Evolutionary conservation across 306 rosid species (phyloP), one percentile per base, ranked within the genome.

Genomic region (Quercus robur): DNA sequence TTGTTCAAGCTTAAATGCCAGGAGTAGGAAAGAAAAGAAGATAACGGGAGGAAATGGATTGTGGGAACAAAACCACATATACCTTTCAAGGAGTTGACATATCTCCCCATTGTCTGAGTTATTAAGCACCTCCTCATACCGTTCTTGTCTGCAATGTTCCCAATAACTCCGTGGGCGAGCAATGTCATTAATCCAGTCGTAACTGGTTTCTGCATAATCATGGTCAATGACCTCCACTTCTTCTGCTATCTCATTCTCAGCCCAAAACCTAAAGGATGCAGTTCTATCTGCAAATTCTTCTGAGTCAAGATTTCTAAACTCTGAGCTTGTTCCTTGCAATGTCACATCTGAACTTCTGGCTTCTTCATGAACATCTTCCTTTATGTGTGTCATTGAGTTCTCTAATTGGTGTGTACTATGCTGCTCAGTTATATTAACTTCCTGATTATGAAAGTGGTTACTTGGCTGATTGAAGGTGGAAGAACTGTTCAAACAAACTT

Each of bases 111-210:
- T 95, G 13, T 78, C 86, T 12, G 97, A 92, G 52, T 77, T 81
- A 76, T 81, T 81, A 11, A 87, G 98, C 91, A 95, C 89, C 90
- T 95, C 90, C 70, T 49, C 86, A 77, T 95, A 95, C 97, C 99
- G 92, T 54, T 82, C 85, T 88, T 91, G 82, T 85, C 99, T 86
- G 10, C 81, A 86, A 59, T 83, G 88, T 87, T 95, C 99, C 99
- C 99, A 95, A 26, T 89, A 90, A 79, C 98, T 91, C 44, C 89
- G 86, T 6, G 99, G 99, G 17, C 97, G 90, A 73, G 98, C 90
- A 80, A 95, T 95, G 62, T 85, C 86, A 30, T 84, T 78, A 70
- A 90, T 89, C 98, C 99, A 95, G 51, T 93, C 94, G 56, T 81
- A 83, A 80, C 75, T 85, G 68, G 73, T 67, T 66, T 82, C 93